Evolutionary conservation across 805 yeast genomes (phyloP).

Genomic region (Myxozyma mucilagina): DNA sequence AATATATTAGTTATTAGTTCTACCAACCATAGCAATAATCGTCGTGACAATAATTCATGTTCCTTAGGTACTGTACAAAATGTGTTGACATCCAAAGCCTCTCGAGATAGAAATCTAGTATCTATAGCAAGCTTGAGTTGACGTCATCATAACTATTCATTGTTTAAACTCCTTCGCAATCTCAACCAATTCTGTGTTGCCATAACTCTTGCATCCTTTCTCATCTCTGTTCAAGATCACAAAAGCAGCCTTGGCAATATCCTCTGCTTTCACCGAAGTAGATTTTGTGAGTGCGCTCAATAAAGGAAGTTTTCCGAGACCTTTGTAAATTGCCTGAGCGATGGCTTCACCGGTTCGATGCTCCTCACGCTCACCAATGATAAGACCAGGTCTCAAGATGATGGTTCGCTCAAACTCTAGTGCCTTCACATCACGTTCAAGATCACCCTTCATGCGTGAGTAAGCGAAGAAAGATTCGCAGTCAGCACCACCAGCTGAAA

Average conservation of each 20-base stretch:
- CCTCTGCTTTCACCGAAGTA: conserved; percentile 60
- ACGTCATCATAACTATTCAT: neutral
- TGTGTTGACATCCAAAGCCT: no score
- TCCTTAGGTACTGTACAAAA: no score
- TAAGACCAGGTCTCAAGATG: conserved; percentile 74
- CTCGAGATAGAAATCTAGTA: neutral
- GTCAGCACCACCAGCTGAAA: conserved; percentile 68
- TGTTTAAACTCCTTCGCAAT: conserved; percentile 16
- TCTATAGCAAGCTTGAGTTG: no score
- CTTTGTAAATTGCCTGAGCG: conserved; percentile 8
- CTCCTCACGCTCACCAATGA: conserved; percentile 40
- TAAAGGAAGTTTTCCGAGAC: conserved; percentile 15
- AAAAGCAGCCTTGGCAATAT: conserved; percentile 62
- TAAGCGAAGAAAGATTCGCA: conserved; percentile 61
- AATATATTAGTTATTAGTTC: neutral
- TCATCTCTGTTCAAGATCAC: conserved; percentile 43
- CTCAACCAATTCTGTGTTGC: conserved; percentile 27
- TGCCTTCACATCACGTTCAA: conserved; percentile 65
- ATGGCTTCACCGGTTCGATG: conserved; percentile 33
- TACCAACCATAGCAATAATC: neutral
- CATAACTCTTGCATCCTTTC: conserved; percentile 33
- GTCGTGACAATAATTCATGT: neutral
- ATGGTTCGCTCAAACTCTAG: conserved; percentile 70
- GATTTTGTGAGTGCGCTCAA: neutral
- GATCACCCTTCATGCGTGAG: conserved; percentile 66